These are phyloP conservation scores for Euphorbia peplus DNA, from an alignment of 345 rosid species.

Conservation along the genomic window DNA sequence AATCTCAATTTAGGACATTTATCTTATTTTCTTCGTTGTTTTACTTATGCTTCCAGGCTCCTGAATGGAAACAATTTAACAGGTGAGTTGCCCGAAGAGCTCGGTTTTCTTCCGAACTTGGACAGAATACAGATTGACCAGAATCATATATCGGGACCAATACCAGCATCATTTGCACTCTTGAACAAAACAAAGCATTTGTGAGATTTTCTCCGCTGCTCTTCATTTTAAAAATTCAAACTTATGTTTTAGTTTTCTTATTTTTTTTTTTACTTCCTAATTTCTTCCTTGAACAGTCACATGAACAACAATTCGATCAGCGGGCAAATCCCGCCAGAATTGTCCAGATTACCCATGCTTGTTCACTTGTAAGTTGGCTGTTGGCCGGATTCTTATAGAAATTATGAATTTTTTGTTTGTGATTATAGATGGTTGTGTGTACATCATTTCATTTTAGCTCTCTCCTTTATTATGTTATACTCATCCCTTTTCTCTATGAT, in stretches of 20 bases:
- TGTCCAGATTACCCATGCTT: conserved; percentile 69
- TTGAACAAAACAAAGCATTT: conserved; percentile 84
- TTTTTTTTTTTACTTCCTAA: conserved; percentile 15
- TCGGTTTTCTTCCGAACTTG: conserved; percentile 77
- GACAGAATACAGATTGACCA: conserved; percentile 95
- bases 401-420: conserved; percentile 7
- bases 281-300: conserved; percentile 60
- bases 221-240: background rate
- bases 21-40: conserved; percentile 23
- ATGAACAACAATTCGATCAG: conserved; percentile 97
- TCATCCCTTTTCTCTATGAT: conserved; percentile 5
- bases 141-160: conserved; percentile 75
- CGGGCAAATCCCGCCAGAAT: conserved; percentile 84
- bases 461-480: background rate
- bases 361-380: conserved; percentile 82
- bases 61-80: conserved; percentile 82
- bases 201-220: conserved; percentile 50
- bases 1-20: background rate
- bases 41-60: conserved; percentile 52
- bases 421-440: background rate
- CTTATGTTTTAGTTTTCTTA: background rate
- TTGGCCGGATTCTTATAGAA: conserved; percentile 15
- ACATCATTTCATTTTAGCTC: conserved; percentile 3
- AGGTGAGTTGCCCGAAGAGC: conserved; percentile 81
- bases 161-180: conserved; percentile 78